Percentiles rank a stretch among this genome's conserved stretches.
phyloP scores from a whole-genome alignment of 345 rosid species.

The Eucalyptus microcorys region DNA sequence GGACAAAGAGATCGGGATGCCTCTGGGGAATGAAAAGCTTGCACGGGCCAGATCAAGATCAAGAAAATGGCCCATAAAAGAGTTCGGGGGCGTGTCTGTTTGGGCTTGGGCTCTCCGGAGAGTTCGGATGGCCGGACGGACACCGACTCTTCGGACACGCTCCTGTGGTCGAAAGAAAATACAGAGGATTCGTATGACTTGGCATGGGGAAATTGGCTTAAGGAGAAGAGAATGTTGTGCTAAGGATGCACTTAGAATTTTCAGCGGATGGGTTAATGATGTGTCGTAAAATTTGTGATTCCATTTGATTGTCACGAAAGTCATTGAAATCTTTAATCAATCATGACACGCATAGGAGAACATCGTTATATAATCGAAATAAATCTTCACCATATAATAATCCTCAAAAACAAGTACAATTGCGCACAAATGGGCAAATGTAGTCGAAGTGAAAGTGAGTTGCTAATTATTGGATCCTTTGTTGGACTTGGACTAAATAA shows the following conservation, averaged over 20 bases:
- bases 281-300: background rate
- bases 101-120: background rate
- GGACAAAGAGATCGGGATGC: background rate
- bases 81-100: background rate
- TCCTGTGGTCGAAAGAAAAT: background rate
- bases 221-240: background rate
- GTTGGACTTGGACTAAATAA: background rate
- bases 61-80: background rate
- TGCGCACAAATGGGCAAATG: background rate
- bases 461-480: background rate
- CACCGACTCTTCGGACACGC: background rate
- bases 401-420: background rate
- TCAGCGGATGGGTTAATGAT: background rate
- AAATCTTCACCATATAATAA: background rate
- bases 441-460: background rate
- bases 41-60: background rate
- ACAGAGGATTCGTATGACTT: background rate
- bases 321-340: background rate
- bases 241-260: background rate
- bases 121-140: background rate
- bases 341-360: background rate
- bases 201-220: background rate
- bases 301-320: background rate
- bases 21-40: background rate
- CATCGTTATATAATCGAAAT: background rate